These are phyloP conservation scores for Halenospora varia DNA, from an alignment of 495 filamentous ascomycete genomes.

Conservation along the genomic window DNA sequence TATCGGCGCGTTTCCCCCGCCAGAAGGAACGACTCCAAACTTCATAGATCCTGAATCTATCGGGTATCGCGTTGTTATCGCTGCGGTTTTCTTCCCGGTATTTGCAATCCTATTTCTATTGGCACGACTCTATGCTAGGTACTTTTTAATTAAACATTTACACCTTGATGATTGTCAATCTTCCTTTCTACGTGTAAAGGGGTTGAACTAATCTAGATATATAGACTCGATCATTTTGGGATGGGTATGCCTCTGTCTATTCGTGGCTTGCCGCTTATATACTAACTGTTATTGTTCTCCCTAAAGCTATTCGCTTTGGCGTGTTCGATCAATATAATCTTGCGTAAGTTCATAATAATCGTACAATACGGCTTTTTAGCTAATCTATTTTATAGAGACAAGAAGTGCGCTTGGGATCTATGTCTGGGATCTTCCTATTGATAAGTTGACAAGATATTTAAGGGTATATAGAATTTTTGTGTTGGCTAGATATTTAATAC, in stretches of 20 bases:
- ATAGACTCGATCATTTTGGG: conserved; percentile 5
- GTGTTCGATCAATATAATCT: conserved; percentile 5
- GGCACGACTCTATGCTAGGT: conserved; percentile 21
- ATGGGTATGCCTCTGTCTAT: not conserved
- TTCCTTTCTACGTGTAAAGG: not conserved
- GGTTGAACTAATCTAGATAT: not conserved
- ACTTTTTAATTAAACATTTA: conserved; percentile 21
- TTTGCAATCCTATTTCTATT: conserved; percentile 20
- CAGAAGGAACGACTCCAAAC: conserved; percentile 25
- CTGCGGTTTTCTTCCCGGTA: conserved; percentile 20
- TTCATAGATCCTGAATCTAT: conserved; percentile 25
- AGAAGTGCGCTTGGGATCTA: conserved; percentile 9
- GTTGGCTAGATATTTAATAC: not conserved
- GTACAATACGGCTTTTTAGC: not conserved
- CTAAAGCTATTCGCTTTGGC: conserved; percentile 8
- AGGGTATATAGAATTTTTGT: not conserved
- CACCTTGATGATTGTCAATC: conserved; percentile 27
- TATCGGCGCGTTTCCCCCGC: conserved; percentile 8
- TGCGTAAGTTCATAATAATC: not conserved
- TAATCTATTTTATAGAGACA: conserved; percentile 6
- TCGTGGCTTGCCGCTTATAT: not conserved
- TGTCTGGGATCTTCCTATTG: conserved; percentile 11
- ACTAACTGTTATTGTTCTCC: not conserved
- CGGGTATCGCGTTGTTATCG: conserved; percentile 18
- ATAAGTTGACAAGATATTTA: conserved; percentile 3